These are phyloP conservation scores for Plasmopara muralis DNA, from an alignment of 352 stramenopile genomes.

Conservation along the genomic window DNA sequence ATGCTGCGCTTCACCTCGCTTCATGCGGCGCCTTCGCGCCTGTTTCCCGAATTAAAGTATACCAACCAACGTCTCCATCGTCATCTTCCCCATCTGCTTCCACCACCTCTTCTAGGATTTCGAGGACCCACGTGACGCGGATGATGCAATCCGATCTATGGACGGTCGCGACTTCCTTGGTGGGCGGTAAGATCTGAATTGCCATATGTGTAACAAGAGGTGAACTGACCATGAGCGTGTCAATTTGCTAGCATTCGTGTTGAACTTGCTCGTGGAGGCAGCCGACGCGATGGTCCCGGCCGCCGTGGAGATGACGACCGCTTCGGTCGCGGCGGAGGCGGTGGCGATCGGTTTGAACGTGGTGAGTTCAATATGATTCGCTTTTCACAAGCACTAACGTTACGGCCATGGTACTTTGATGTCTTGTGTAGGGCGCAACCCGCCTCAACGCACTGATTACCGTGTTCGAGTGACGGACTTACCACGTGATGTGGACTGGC, in stretches of 20 bases:
- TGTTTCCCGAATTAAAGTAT: slow-evolving; percentile 9
- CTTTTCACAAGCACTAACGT: too few species aligned
- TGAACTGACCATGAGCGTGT: too few species aligned
- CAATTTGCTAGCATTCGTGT: slow-evolving; percentile 54
- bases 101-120: slow-evolving; percentile 71
- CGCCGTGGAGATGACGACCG: slow-evolving; percentile 28
- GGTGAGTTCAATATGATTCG: slow-evolving; percentile 14
- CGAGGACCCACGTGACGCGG: slow-evolving; percentile 81
- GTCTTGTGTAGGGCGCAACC: slow-evolving; percentile 38
- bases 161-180: slow-evolving; percentile 81
- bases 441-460: slow-evolving; percentile 69
- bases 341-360: slow-evolving; percentile 55
- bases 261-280: slow-evolving; percentile 70
- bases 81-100: slow-evolving; percentile 37
- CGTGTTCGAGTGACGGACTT: slow-evolving; percentile 73
- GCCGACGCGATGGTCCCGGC: slow-evolving; percentile 45
- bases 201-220: too few species aligned
- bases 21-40: slow-evolving; percentile 13
- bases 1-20: slow-evolving; percentile 27
- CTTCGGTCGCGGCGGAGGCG: slow-evolving; percentile 20
- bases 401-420: too few species aligned
- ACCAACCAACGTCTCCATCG: slow-evolving; percentile 43
- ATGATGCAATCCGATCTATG: slow-evolving; percentile 84
- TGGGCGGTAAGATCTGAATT: slow-evolving; percentile 42
- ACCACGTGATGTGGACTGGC: slow-evolving; percentile 73